Evolutionary conservation across 1,284 basidiomycete species (phyloP), one percentile per base, ranked within the genome.

Genomic region (Fomitiporia mediterranea): DNA sequence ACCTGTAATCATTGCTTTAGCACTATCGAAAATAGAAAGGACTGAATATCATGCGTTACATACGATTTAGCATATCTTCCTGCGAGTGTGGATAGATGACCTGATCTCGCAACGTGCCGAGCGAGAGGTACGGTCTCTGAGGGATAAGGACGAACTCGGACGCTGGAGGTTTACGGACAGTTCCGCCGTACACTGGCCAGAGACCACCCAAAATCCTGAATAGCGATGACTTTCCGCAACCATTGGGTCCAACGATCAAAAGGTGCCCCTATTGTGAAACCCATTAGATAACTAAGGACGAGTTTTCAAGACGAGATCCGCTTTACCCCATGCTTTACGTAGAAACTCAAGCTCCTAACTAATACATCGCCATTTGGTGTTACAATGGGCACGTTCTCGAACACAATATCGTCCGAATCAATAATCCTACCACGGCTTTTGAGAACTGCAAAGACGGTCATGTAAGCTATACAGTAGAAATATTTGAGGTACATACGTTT

Each of bases 301-400:
- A 19, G 34, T 42, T 39, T 27, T 5, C 30, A 23, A 43, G 47
- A 60, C 49, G 40, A 51, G 61, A 53, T 57, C 55, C 62, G 7
- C 73, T 88, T 67, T 70, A 95, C 93, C 57, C 95, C 93, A 37
- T 83, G 89, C 69, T 91, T 89, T 53, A 98, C 90, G 63, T 84
- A 83, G 76, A 98, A 98, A 67, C 85, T 92, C 68, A 99, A 74
- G 63, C 78, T 84, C 66, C 78, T 80, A 54, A 99, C 81, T 11
- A 99, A 79, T 17, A 98, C 83, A 66, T 98, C 94, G 9, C 96
- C 96, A 64, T 97, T 98, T 1, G 96, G 96, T 8, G 92, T 95
- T 40, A 98, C 89, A 60, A 99, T 94, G 0, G 96, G 96, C 1
- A 99, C 96, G 58, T 88, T 79, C 64, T 95, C 88, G 64, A 99